phyloP scores from a whole-genome alignment of 208 protist genomes.

The Zelonia costaricensis region DNA sequence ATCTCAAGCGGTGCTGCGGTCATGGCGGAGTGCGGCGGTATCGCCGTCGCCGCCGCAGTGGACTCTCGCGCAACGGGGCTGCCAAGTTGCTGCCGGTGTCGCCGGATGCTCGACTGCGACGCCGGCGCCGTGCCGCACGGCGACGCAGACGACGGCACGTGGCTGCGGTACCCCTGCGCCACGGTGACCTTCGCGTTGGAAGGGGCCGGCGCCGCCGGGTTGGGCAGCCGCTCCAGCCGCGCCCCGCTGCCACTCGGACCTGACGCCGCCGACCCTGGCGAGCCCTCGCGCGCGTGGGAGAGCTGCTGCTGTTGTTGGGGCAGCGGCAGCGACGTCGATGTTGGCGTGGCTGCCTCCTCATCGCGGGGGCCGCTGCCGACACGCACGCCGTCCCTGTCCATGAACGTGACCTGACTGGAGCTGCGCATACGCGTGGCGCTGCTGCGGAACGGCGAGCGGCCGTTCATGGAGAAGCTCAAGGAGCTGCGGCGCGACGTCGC shows the following conservation, averaged over 20 bases:
- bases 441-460: conserved; percentile 8
- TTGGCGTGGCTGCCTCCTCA: not conserved
- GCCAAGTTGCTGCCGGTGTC: not conserved
- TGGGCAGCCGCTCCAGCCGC: not conserved
- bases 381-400: not conserved
- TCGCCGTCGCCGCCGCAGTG: not conserved
- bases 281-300: not conserved
- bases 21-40: conserved; percentile 1
- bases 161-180: not conserved
- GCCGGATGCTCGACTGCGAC: no score
- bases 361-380: not conserved
- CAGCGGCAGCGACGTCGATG: no score
- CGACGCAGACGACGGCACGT: not conserved
- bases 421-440: conserved; percentile 12
- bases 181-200: not conserved
- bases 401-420: conserved; percentile 16
- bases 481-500: conserved; percentile 10
- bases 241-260: not conserved
- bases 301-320: not conserved
- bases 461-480: conserved; percentile 12
- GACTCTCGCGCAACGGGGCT: not conserved
- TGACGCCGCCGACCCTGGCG: not conserved
- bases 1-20: conserved; percentile 1
- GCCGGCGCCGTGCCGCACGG: no score
- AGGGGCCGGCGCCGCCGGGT: not conserved